Conservation (phyloP, 225 moss, liverwort and hornwort genomes). For the Anthoceros angustus region DNA sequence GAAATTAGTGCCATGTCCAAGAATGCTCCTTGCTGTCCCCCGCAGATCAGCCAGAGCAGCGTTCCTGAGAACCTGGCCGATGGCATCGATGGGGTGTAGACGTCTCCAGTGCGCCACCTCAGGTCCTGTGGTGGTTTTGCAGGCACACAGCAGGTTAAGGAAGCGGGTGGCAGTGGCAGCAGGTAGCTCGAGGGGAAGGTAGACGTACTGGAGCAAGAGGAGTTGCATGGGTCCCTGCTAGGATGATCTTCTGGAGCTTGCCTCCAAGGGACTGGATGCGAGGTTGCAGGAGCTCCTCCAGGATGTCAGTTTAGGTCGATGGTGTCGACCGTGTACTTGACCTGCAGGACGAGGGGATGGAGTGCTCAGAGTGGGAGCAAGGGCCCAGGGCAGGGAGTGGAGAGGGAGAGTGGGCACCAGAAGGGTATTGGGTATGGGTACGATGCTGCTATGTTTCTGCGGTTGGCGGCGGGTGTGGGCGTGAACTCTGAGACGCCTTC, state of each 20-base stretch:
- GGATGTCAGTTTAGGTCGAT: constrained; percentile 66
- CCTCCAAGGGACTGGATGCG: constrained; percentile 48
- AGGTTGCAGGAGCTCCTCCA: constrained; percentile 50
- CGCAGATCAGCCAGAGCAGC: constrained; percentile 58
- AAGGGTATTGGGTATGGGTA: constrained; percentile 73
- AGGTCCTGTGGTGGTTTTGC: constrained; percentile 35
- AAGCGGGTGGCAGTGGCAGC: neutral
- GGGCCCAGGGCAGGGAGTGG: neutral
- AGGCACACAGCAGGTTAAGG: neutral
- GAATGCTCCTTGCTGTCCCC: constrained; percentile 38
- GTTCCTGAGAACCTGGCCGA: constrained; percentile 51
- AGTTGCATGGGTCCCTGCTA: constrained; percentile 73
- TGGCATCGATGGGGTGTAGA: constrained; percentile 63
- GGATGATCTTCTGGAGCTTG: constrained; percentile 46
- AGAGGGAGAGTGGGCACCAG: constrained; percentile 26
- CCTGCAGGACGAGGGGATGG: constrained; percentile 22
- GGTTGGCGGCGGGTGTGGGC: constrained; percentile 68
- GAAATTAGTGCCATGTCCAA: no score
- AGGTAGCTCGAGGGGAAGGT: neutral
- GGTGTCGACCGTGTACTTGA: constrained; percentile 70
- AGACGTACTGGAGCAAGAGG: constrained; percentile 63
- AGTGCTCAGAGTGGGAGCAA: no score
- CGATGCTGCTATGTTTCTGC: constrained; percentile 34
- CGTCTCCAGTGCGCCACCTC: constrained; percentile 54
- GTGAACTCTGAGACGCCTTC: constrained; percentile 73